A percentile compares a stretch with the other conserved stretches of the same genome.
These are phyloP conservation scores for Crataegus laevigata DNA, from an alignment of 306 rosid species.

Conservation along the genomic window DNA sequence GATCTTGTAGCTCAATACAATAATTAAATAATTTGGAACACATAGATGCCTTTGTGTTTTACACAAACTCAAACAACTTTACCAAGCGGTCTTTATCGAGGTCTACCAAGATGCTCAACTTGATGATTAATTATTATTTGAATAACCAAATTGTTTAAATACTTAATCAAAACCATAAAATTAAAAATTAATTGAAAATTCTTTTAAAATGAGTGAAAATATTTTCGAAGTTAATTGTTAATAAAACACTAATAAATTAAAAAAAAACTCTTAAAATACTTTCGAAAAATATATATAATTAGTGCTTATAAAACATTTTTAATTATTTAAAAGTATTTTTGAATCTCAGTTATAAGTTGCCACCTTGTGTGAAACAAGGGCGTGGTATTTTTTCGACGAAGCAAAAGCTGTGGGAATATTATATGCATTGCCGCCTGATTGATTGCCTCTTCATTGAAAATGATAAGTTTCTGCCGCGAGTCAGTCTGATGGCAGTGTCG, in stretches of 20 bases:
- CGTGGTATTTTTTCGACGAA: neutral
- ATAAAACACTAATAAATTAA: no score
- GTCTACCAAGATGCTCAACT: neutral
- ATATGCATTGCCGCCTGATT: neutral
- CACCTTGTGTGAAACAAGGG: neutral
- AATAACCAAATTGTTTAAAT: neutral
- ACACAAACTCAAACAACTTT: neutral
- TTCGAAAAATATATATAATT: no score
- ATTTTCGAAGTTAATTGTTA: accelerated
- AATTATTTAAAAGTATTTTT: no score
- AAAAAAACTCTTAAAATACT: no score
- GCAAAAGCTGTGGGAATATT: neutral
- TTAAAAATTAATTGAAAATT: neutral
- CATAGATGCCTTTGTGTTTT: neutral
- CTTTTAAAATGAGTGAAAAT: no score
- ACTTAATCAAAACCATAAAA: neutral
- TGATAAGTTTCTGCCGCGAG: neutral
- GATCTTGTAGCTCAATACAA: neutral
- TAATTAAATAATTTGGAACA: neutral
- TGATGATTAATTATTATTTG: neutral
- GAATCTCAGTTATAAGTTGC: neutral
- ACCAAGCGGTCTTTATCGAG: neutral
- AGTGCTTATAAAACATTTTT: no score
- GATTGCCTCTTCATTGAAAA: neutral
- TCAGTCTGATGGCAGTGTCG: neutral